phyloP scores from a whole-genome alignment of 164 flowering plant genomes.

The Macadamia tetraphylla region DNA sequence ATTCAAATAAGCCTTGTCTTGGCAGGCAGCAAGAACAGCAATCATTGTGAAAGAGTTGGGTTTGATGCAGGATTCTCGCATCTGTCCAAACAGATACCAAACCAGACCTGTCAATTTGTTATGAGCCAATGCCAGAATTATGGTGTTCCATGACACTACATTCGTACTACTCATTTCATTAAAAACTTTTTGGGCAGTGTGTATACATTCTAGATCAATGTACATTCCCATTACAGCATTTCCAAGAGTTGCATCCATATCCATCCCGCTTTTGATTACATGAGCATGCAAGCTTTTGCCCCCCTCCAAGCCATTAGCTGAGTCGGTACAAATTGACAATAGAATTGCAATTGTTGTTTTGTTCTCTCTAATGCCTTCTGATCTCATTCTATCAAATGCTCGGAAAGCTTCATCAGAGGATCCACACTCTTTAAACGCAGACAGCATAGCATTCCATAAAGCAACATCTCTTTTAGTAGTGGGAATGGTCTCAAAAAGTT shows the following conservation, averaged over 20 bases:
- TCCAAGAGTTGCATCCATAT: slow-evolving; percentile 24
- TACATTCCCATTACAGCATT: slow-evolving; percentile 50
- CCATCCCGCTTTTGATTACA: slow-evolving; percentile 34
- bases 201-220: slow-evolving; percentile 21
- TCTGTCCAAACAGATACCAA: slow-evolving; percentile 23
- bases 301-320: slow-evolving; percentile 20
- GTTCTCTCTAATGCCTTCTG: slow-evolving; percentile 22
- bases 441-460: slow-evolving; percentile 54
- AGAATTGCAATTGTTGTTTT: slow-evolving; percentile 30
- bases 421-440: slow-evolving; percentile 24
- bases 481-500: slow-evolving; percentile 25
- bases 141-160: slow-evolving; percentile 45
- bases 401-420: slow-evolving; percentile 27
- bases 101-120: slow-evolving; percentile 20
- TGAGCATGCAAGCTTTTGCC: slow-evolving; percentile 43
- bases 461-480: slow-evolving; percentile 30
- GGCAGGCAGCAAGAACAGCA: slow-evolving; percentile 34
- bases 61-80: slow-evolving; percentile 23
- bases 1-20: slow-evolving; percentile 16
- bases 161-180: slow-evolving; percentile 21
- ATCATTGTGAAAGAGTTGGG: slow-evolving; percentile 48
- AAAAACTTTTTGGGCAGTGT: slow-evolving; percentile 27
- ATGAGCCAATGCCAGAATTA: slow-evolving; percentile 28
- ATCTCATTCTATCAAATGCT: slow-evolving; percentile 33
- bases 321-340: slow-evolving; percentile 28